Evolutionary conservation across 2,329 filamentous ascomycete genomes (phyloP), one percentile per base, ranked within the genome.

Genomic region (Colletotrichum tofieldiae): DNA sequence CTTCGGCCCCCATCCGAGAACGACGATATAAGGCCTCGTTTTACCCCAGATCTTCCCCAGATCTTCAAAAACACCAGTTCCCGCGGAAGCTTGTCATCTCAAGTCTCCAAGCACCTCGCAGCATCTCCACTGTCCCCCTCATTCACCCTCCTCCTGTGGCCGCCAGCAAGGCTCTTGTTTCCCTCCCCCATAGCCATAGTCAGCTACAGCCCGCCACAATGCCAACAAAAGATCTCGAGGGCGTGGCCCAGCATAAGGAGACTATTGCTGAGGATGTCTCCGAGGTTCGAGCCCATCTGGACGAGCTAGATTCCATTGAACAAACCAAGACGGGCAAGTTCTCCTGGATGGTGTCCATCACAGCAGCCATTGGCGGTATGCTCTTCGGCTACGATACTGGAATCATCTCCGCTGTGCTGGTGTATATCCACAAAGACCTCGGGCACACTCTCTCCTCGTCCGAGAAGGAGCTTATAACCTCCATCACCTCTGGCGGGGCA

Each of bases 381-480:
- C 77, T 77, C 20, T 80, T 79, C 73, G 81, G 83, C 32, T 86
- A 86, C 75, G 86, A 86, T 73, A 87, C 35, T 37, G 55, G 85
- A 80, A 49, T 81, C 82, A 86, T 83, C 66, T 86, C 80, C 26
- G 85, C 81, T 0, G 84, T 86, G 12, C 78, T 86, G 0, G 81
- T 86, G 18, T 82, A 81, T 54, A 78, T 85, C 29, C 75, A 79
- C 35, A 74, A 76, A 52, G 80, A 83, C 62, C 82, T 88, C 11
- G 81, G 82, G 37, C 79, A 82, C 41, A 78, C 78, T 9, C 77
- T 86, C 5, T 79, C 74, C 35, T 81, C 83, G 5, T 81, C 79
- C 4, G 85, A 89, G 71, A 84, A 86, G 73, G 86, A 89, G 74
- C 79, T 88, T 37, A 83, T 88, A 45, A 88, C 87, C 0, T 87